Percentiles rank a stretch among this genome's conserved stretches.
Evolutionary conservation across 2,329 filamentous ascomycete genomes (phyloP).

Genomic region (Hymenoscyphus salicellus): DNA sequence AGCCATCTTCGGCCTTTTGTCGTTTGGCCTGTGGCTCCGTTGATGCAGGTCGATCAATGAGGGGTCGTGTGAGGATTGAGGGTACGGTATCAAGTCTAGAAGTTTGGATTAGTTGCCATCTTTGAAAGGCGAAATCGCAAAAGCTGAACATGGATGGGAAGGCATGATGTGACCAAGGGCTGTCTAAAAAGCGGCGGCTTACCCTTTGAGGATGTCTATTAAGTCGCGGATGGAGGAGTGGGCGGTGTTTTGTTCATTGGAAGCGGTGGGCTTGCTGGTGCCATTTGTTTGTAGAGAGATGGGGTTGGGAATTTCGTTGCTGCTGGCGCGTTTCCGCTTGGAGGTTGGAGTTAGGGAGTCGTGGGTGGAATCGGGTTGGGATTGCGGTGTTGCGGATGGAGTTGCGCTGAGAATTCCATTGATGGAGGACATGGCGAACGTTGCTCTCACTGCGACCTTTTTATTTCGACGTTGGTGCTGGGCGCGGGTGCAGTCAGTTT

Average conservation of each 20-base stretch:
- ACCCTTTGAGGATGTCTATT: slow-evolving; percentile 45
- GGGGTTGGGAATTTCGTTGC: slow-evolving; percentile 13
- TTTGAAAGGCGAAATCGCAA: slow-evolving; percentile 13
- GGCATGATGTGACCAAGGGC: slow-evolving; percentile 10
- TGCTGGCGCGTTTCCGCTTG: slow-evolving; percentile 60
- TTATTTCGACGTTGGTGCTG: background rate
- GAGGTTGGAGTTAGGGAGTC: slow-evolving; percentile 38
- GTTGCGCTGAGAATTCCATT: slow-evolving; percentile 45
- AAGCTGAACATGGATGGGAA: slow-evolving; percentile 8
- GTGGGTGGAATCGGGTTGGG: slow-evolving; percentile 20
- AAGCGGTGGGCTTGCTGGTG: slow-evolving; percentile 25
- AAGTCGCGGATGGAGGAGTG: slow-evolving; percentile 42
- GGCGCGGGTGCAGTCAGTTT: background rate
- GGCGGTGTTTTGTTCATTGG: slow-evolving; percentile 30
- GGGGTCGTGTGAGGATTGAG: slow-evolving; percentile 53
- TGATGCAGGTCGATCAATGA: slow-evolving; percentile 44
- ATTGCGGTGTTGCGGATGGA: slow-evolving; percentile 11
- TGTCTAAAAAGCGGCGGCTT: slow-evolving; percentile 27
- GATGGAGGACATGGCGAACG: slow-evolving; percentile 31
- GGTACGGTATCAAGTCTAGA: slow-evolving; percentile 53
- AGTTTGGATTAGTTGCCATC: slow-evolving; percentile 33
- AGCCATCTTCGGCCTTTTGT: slow-evolving; percentile 52
- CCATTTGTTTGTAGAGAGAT: slow-evolving; percentile 29
- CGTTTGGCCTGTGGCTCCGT: slow-evolving; percentile 58
- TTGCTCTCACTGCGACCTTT: slow-evolving; percentile 6